Evolutionary conservation across 805 yeast genomes (phyloP).

Genomic region (Pichia eremophila): DNA sequence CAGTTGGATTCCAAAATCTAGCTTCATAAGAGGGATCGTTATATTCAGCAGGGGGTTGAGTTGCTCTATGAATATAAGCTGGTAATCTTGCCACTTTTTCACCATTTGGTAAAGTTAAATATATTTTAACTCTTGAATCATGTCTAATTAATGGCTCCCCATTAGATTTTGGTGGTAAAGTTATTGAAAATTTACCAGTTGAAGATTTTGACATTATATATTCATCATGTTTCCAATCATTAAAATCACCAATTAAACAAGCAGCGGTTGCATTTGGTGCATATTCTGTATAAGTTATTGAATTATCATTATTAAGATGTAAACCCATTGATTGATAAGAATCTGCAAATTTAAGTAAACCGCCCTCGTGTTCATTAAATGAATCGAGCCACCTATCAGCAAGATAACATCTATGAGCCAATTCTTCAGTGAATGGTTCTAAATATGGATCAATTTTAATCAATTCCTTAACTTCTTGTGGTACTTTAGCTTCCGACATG

Average conservation of each 20-base stretch:
- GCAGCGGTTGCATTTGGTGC: conserved; percentile 81
- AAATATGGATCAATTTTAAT: conserved; percentile 78
- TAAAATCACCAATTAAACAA: conserved; percentile 85
- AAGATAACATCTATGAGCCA: conserved; percentile 55
- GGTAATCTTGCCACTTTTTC: conserved; percentile 72
- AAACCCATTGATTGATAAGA: conserved; percentile 74
- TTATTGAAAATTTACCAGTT: conserved; percentile 62
- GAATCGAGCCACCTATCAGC: conserved; percentile 56
- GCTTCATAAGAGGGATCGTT: conserved; percentile 60
- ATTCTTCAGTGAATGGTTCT: conserved; percentile 61
- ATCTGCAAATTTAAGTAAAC: conserved; percentile 60
- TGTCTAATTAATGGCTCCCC: conserved; percentile 68
- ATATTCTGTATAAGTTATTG: conserved; percentile 68
- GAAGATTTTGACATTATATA: conserved; percentile 52
- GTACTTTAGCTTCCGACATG: conserved; percentile 8
- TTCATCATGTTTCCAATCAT: conserved; percentile 58
- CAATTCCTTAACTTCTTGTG: conserved; percentile 42
- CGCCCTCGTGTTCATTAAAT: conserved; percentile 52
- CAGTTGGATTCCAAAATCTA: conserved; percentile 80
- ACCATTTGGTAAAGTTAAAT: conserved; percentile 57
- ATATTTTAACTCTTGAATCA: conserved; percentile 67
- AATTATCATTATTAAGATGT: conserved; percentile 49
- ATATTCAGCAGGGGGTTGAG: conserved; percentile 53
- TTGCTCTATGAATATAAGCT: conserved; percentile 82
- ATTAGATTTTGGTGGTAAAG: conserved; percentile 40